Evolutionary conservation across 371 early-diverging fungal species (phyloP).

Genomic region (Chytridium lagenaria): DNA sequence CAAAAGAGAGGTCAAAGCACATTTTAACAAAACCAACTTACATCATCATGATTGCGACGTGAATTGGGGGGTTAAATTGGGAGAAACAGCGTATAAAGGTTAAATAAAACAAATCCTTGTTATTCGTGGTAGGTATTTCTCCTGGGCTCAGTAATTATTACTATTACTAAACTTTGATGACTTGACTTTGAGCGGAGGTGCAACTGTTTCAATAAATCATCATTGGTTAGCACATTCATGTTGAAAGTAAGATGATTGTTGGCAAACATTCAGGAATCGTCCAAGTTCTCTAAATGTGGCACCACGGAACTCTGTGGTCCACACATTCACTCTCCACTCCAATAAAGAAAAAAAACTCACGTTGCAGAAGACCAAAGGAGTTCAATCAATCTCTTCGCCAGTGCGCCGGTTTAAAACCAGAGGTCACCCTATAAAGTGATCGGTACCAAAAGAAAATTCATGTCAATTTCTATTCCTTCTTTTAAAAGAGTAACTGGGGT

Average conservation of each 20-base stretch:
- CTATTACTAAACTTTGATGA: conserved; percentile 25
- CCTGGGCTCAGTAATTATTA: background rate
- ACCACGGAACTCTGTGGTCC: too few species aligned
- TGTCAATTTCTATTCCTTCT: background rate
- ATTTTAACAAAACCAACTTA: conserved; percentile 20
- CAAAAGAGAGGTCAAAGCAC: background rate
- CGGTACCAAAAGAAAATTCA: background rate
- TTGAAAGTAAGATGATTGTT: too few species aligned
- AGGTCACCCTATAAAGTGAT: background rate
- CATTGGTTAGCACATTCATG: background rate
- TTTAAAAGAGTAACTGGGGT: too few species aligned
- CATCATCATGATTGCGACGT: too few species aligned
- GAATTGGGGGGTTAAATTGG: too few species aligned
- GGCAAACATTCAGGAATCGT: too few species aligned
- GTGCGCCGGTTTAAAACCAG: conserved; percentile 21
- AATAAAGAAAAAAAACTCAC: background rate
- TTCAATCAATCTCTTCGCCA: conserved; percentile 35
- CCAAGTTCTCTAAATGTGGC: too few species aligned
- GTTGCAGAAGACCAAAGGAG: conserved; percentile 42
- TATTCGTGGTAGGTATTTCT: background rate
- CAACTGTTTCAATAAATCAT: conserved; percentile 1
- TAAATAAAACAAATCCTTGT: too few species aligned
- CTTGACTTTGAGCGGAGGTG: conserved; percentile 40
- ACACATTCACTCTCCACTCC: background rate
- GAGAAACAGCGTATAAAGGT: too few species aligned